Conservation (phyloP, 208 protist species). For the Acanthamoeba sp. region DNA sequence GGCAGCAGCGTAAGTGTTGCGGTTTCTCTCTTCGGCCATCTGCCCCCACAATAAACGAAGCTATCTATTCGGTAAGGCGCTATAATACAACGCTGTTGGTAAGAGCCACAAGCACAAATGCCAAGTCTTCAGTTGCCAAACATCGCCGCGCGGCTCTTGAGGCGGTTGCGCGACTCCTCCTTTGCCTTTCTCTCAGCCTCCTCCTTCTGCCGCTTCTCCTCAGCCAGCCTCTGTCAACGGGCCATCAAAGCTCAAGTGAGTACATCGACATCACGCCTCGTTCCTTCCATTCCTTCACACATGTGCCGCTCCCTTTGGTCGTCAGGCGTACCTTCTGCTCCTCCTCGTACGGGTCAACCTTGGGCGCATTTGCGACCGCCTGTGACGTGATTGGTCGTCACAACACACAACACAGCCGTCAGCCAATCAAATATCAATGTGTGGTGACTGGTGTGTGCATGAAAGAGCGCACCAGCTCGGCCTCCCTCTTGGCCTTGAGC, state of each 20-base stretch:
- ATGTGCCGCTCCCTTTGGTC: background rate
- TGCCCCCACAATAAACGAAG: no score
- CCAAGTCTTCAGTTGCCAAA: conserved; percentile 28
- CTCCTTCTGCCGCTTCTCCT: conserved; percentile 61
- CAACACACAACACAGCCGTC: no score
- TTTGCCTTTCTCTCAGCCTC: conserved; percentile 30
- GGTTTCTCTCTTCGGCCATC: no score
- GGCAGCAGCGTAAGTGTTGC: no score
- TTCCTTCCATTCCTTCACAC: background rate
- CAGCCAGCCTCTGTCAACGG: conserved; percentile 3
- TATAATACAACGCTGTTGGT: no score
- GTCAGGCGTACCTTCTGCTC: background rate
- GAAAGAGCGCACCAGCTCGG: background rate
- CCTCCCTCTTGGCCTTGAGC: conserved; percentile 72
- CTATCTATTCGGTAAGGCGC: no score
- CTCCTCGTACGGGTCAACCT: conserved; percentile 63
- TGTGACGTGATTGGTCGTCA: no score
- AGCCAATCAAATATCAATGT: background rate
- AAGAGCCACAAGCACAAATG: no score
- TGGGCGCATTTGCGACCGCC: conserved; percentile 58
- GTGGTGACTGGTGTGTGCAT: background rate
- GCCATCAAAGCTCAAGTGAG: no score
- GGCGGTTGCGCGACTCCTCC: conserved; percentile 49
- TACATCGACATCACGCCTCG: no score
- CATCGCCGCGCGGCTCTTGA: conserved; percentile 60